These are phyloP conservation scores for Radiomyces spectabilis DNA, from an alignment of 192 early-diverging fungal genomes.

Conservation along the genomic window DNA sequence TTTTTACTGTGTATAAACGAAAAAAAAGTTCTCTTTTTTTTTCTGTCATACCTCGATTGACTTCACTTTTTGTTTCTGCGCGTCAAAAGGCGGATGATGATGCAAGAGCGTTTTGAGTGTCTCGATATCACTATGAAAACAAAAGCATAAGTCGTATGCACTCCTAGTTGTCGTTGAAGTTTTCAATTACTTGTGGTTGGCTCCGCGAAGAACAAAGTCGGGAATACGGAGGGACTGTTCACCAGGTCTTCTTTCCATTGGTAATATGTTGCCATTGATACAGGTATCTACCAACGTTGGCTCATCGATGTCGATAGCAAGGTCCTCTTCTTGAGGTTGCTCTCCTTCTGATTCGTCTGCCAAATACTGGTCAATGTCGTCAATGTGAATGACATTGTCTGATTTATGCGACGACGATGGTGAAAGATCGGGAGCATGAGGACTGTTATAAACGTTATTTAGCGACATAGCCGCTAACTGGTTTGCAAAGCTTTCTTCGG, in stretches of 20 bases:
- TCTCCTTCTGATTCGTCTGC: slow-evolving; percentile 11
- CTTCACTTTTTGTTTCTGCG: no score
- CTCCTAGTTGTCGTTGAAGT: no score
- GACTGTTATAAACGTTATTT: neutral
- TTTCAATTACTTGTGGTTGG: no score
- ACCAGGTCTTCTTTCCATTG: slow-evolving; percentile 19
- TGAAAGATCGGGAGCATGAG: neutral
- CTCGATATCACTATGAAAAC: no score
- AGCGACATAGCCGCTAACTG: slow-evolving; percentile 26
- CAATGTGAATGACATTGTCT: neutral
- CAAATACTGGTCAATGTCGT: slow-evolving; percentile 13
- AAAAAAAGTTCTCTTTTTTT: no score
- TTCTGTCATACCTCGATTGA: no score
- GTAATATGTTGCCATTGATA: slow-evolving; percentile 1
- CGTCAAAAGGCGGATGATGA: no score
- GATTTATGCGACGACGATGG: neutral
- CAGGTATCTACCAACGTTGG: neutral
- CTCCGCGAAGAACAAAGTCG: slow-evolving; percentile 26
- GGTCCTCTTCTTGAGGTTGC: slow-evolving; percentile 8
- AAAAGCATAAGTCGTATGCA: no score
- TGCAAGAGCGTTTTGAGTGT: no score
- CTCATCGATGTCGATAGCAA: neutral
- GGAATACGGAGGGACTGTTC: slow-evolving; percentile 16
- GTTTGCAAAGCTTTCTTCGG: slow-evolving; percentile 17
- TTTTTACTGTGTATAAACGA: no score